Evolutionary conservation across 2,329 filamentous ascomycete species (phyloP).

Genomic region (Penicillium sp.): DNA sequence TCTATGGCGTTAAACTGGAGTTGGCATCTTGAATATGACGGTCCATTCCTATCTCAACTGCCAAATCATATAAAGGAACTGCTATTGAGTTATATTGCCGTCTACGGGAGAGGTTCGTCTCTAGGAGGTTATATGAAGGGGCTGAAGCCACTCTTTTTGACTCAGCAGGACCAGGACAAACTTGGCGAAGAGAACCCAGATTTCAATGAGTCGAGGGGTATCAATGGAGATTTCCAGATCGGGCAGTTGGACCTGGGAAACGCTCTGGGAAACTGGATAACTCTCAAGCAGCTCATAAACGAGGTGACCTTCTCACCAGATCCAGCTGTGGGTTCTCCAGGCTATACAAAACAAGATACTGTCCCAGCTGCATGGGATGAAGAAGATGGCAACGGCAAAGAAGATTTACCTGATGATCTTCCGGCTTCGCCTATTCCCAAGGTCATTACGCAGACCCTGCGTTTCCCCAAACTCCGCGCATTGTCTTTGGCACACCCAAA

Average conservation of each 20-base stretch:
- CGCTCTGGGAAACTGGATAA: slow-evolving; percentile 51
- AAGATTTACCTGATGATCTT: not conserved
- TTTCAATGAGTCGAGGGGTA: slow-evolving; percentile 1
- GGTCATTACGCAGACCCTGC: slow-evolving; percentile 28
- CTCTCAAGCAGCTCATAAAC: slow-evolving; percentile 48
- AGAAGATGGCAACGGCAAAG: slow-evolving; percentile 13
- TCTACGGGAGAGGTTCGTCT: slow-evolving; percentile 47
- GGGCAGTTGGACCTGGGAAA: slow-evolving; percentile 54
- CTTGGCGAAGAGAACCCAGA: slow-evolving; percentile 8
- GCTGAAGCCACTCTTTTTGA: slow-evolving; percentile 52
- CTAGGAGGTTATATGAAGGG: slow-evolving; percentile 43
- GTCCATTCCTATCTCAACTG: slow-evolving; percentile 53
- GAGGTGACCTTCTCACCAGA: slow-evolving; percentile 41
- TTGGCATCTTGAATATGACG: slow-evolving; percentile 57
- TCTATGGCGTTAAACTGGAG: slow-evolving; percentile 57
- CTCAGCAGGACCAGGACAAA: slow-evolving; percentile 8
- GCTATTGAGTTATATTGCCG: slow-evolving; percentile 57
- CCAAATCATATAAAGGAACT: slow-evolving; percentile 53
- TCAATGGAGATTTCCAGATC: slow-evolving; percentile 43
- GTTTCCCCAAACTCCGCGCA: slow-evolving; percentile 56
- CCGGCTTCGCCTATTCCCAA: slow-evolving; percentile 17
- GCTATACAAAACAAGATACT: slow-evolving; percentile 10
- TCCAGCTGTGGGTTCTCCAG: not conserved
- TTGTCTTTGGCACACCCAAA: slow-evolving; percentile 57
- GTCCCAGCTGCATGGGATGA: slow-evolving; percentile 47